Evolutionary conservation across 352 stramenopile genomes (phyloP), one percentile per base, ranked within the genome.

Genomic region (Pythium myriotylum): DNA sequence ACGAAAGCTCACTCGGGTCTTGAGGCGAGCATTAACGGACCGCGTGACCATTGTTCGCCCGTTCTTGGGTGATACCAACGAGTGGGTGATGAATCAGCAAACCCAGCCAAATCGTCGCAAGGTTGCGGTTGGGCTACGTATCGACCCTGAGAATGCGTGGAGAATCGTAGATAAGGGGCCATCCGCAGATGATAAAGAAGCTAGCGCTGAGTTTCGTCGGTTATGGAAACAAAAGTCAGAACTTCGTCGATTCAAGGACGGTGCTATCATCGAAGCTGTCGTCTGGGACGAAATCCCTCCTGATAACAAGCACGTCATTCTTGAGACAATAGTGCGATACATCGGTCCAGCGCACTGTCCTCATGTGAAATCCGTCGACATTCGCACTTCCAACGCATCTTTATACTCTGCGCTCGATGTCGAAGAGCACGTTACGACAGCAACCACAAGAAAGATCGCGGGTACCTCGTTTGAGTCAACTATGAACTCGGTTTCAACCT

Each of bases 171-270:
- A 97, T 67, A 95, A 94, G 61, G 91, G 91, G 4, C 91, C 91
- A 19, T 72, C 79, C 0, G 90, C 87, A 0, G 90, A 97, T n/a
- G 81, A 97, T 65, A 89, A 82, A 40, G 54, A 65, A 8, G 76
- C 67, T 13, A 90, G 86, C 23, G 49, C 66, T 7, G 61, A 75
- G 37, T 98, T 97, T 75, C 88, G 89, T 52, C 63, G 70, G 13
- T 97, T 98, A 51, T 98, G 92, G 92, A 89, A 88, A 16, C 65
- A 73, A 29, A 93, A 94, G 62, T 86, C 87, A 0, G 89, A 98
- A 62, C 60, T 98, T 29, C 87, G 91, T 50, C 85, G 90, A 12
- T 97, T 97, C 65, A 95, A 95, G 55, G 89, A 97, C 54, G 89
- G 90, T 5, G 76, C 89, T 20, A 97, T 97, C 47, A 60, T 96